These are phyloP conservation scores for Geranium incanum DNA, from an alignment of 441 rosid genomes.

Conservation along the genomic window DNA sequence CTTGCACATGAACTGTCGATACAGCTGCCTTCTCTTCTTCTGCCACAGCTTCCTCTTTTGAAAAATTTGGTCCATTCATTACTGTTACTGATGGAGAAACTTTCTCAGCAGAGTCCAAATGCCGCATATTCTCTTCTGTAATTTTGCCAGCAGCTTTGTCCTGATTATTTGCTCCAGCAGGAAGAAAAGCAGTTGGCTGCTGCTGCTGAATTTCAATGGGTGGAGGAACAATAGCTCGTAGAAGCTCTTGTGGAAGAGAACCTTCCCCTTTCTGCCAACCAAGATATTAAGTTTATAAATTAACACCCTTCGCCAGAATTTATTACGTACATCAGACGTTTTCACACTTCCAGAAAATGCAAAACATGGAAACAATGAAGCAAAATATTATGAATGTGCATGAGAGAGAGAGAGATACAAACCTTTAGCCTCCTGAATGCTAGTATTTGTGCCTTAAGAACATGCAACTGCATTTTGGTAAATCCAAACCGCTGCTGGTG, in stretches of 20 bases:
- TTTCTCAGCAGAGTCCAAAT: slow-evolving; percentile 52
- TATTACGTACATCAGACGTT: slow-evolving; percentile 18
- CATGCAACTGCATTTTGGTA: slow-evolving; percentile 94
- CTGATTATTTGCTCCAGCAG: slow-evolving; percentile 51
- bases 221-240: slow-evolving; percentile 84
- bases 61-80: slow-evolving; percentile 35
- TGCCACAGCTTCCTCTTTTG: slow-evolving; percentile 57
- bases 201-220: slow-evolving; percentile 76
- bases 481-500: slow-evolving; percentile 57
- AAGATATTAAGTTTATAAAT: slow-evolving; percentile 16
- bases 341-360: not conserved
- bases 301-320: slow-evolving; percentile 13
- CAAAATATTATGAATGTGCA: not conserved
- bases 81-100: slow-evolving; percentile 44
- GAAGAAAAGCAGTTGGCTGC: slow-evolving; percentile 35
- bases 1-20: slow-evolving; percentile 40
- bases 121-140: slow-evolving; percentile 55
- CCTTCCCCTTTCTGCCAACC: slow-evolving; percentile 88
- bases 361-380: slow-evolving; percentile 8
- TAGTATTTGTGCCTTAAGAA: slow-evolving; percentile 95
- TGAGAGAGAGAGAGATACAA: slow-evolving; percentile 16
- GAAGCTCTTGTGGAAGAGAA: slow-evolving; percentile 92
- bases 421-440: slow-evolving; percentile 98
- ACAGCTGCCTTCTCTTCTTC: slow-evolving; percentile 57
- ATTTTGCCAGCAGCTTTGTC: slow-evolving; percentile 55